Evolutionary conservation across 2,329 filamentous ascomycete species (phyloP).

Genomic region (Pseudodiploospora longispora): DNA sequence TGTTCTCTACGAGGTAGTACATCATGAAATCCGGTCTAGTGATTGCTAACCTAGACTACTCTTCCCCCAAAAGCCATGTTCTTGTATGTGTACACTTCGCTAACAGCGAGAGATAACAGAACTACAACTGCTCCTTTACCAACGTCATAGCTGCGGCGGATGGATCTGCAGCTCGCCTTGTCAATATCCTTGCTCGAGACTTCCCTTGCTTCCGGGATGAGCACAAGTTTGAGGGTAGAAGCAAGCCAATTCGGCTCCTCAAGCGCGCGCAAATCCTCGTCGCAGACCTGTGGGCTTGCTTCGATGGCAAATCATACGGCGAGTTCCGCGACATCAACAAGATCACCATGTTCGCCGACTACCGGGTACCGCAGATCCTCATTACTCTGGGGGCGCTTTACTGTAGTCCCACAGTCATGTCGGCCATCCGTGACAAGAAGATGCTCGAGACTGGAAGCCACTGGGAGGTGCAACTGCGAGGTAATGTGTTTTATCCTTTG

Average conservation of each 20-base stretch:
- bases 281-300: slow-evolving; percentile 94
- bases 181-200: slow-evolving; percentile 74
- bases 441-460: slow-evolving; percentile 61
- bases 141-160: slow-evolving; percentile 68
- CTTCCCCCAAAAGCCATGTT: too few species aligned
- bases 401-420: slow-evolving; percentile 74
- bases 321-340: slow-evolving; percentile 85
- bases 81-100: background rate
- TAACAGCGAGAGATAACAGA: slow-evolving; percentile 33
- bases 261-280: slow-evolving; percentile 96
- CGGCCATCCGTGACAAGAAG: slow-evolving; percentile 56
- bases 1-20: slow-evolving; percentile 64
- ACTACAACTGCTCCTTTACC: slow-evolving; percentile 66
- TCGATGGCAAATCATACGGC: slow-evolving; percentile 72
- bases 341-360: slow-evolving; percentile 98
- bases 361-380: slow-evolving; percentile 90
- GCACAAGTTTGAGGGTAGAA: slow-evolving; percentile 62
- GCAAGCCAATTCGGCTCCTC: slow-evolving; percentile 66
- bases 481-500: slow-evolving; percentile 27
- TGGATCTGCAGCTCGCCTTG: slow-evolving; percentile 72
- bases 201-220: slow-evolving; percentile 86
- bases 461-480: slow-evolving; percentile 84
- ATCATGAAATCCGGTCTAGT: background rate
- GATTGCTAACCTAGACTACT: too few species aligned
- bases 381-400: slow-evolving; percentile 72